Conservation (phyloP, 805 yeast species). For the Cyberlindnera misumaiensis region DNA sequence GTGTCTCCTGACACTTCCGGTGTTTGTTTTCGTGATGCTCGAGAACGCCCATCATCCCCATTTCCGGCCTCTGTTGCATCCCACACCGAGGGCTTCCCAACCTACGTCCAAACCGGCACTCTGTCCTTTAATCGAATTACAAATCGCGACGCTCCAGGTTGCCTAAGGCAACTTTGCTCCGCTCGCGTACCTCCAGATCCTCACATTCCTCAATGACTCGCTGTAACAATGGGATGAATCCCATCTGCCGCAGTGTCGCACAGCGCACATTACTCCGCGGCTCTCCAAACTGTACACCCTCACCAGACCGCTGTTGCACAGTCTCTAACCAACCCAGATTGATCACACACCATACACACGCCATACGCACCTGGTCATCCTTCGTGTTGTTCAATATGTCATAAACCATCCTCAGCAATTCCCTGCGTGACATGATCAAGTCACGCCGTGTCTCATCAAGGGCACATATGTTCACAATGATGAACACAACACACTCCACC, state of each 20-base stretch:
- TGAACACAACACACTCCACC: constrained; percentile 35
- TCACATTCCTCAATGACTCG: constrained; percentile 23
- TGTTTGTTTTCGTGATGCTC: no score
- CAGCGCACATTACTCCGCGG: background rate
- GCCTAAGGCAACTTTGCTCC: constrained; percentile 41
- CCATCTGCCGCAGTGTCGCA: constrained; percentile 29
- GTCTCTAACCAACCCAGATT: constrained; percentile 57
- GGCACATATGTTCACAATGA: constrained; percentile 43
- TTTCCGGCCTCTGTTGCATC: no score
- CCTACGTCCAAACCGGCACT: no score
- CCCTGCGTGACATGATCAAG: constrained; percentile 28
- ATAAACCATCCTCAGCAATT: constrained; percentile 26
- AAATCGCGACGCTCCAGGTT: constrained; percentile 23
- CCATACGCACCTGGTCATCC: constrained; percentile 37
- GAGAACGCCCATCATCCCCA: no score
- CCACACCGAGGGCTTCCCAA: no score
- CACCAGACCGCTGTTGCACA: constrained; percentile 6
- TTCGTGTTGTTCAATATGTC: constrained; percentile 24
- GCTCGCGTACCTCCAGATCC: constrained; percentile 38
- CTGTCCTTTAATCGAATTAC: no score
- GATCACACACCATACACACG: constrained; percentile 61
- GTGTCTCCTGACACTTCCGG: no score
- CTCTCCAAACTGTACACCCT: background rate
- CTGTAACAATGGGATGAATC: constrained; percentile 34
- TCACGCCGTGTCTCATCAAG: constrained; percentile 36